Base-by-base conservation (phyloP, 2,329 filamentous ascomycete species). In the Pseudocercospora macadamiae region DNA sequence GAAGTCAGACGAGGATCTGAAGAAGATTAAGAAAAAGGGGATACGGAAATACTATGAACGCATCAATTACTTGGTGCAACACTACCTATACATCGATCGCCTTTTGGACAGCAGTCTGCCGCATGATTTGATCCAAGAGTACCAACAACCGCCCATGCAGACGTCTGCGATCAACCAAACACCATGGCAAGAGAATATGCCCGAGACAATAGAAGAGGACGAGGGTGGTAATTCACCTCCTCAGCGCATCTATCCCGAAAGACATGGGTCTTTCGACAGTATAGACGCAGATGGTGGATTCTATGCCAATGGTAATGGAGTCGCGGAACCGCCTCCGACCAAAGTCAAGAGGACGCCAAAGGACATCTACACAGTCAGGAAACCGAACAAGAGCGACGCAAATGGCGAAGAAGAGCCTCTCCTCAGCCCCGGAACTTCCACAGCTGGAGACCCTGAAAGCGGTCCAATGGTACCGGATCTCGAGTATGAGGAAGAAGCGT, bases 31-130 rank as follows among this genome's bases (percentile, higher is more conserved):
- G 70, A 88, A 86, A 71, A 89, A 88, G 72, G 82, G 86, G n/a
- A 75, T 96, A 60, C 89, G 92, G 47, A 72, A 88, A 70, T 97
- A 96, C 77, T 96, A 97, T 71, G 88, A 96, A 79, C 86, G 90
- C 42, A 93, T 88, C 71, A 97, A 97, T 76, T 87, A 88, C 66
- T 81, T 97, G 42, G 86, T 97, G 59, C 90, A 95, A 73, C 89
- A 96, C 73, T 97, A 97, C 73, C 82, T 96, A 63, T 97, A 96
- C 73, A 96, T 97, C 68, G 93, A 97, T 76, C 86, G 89, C 53
- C 80, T 97, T 57, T 83, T 97, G 61, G 92, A 96, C 76, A 96
- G 91, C 7, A 93, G 91, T 26, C 84, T 96, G n/a, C 93, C 93
- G 1, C 93, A 96, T 71, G 88, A 93, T 68, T 80, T 97, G 44